phyloP scores from a whole-genome alignment of 345 rosid genomes.

The Gossypium australe region DNA sequence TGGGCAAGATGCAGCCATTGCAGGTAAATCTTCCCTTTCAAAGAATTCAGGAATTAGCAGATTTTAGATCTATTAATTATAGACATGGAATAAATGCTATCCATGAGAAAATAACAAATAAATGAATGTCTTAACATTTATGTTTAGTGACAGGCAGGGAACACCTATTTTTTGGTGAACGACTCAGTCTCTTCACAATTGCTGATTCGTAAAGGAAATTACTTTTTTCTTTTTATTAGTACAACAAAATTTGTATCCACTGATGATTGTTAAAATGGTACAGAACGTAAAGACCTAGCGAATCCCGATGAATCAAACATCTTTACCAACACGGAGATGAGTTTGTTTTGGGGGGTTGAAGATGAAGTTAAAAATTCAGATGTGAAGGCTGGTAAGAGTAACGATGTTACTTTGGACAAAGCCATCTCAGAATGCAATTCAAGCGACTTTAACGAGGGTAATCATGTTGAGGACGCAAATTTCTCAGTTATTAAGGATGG shows the following conservation, averaged over 20 bases:
- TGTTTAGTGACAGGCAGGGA: too few relatives aligned
- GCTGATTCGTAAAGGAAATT: neutral
- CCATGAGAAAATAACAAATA: too few relatives aligned
- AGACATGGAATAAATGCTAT: neutral
- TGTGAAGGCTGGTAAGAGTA: neutral
- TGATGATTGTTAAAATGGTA: neutral
- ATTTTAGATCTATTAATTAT: conserved; percentile 14
- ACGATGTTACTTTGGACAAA: neutral
- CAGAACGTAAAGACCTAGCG: conserved; percentile 13
- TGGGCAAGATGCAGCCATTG: neutral
- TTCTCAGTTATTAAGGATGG: neutral
- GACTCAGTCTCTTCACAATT: too few relatives aligned
- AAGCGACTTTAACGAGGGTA: neutral
- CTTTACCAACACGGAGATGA: neutral
- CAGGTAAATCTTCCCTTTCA: neutral
- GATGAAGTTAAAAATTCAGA: conserved; percentile 7
- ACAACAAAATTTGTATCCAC: neutral
- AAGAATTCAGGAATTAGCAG: neutral
- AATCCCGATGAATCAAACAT: conserved; percentile 10
- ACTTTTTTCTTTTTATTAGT: neutral
- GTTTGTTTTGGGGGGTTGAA: conserved; percentile 10
- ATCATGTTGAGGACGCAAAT: neutral
- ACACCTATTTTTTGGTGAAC: too few relatives aligned
- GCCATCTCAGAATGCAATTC: neutral
- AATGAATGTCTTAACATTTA: too few relatives aligned